Evolutionary conservation across 768 basidiomycete genomes (phyloP).

Genomic region (Gymnopilus dilepis): DNA sequence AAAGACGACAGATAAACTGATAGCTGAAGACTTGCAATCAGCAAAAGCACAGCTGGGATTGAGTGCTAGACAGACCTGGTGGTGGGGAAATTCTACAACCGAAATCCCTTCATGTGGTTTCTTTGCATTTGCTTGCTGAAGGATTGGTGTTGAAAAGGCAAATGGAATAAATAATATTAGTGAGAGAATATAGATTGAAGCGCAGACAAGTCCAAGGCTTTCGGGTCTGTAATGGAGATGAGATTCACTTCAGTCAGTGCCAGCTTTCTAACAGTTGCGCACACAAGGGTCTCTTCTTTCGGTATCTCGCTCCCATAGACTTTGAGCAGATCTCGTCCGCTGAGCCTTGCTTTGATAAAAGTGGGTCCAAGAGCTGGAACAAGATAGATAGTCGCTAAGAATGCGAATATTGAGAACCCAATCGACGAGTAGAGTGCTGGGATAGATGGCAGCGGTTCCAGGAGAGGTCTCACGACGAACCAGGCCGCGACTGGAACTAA

Average conservation of each 20-base stretch:
- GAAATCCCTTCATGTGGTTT: conserved; percentile 64
- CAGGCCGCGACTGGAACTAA: conserved; percentile 73
- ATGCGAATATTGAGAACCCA: conserved; percentile 85
- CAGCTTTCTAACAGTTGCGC: background rate
- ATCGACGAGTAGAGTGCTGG: conserved; percentile 79
- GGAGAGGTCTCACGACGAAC: conserved; percentile 74
- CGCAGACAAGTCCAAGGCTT: conserved; percentile 90
- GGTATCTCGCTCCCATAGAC: conserved; percentile 69
- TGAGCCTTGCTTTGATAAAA: conserved; percentile 82
- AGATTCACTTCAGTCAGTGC: conserved; percentile 6
- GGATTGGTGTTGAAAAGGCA: conserved; percentile 80
- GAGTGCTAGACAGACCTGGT: conserved; percentile 65
- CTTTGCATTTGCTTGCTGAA: conserved; percentile 46
- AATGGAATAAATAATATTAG: conserved; percentile 95
- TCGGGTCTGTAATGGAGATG: conserved; percentile 74
- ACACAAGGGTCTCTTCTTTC: conserved; percentile 54
- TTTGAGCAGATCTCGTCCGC: conserved; percentile 89
- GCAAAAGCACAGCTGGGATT: background rate
- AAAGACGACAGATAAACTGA: conserved; percentile 92
- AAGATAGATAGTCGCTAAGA: conserved; percentile 74
- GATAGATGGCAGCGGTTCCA: conserved; percentile 70
- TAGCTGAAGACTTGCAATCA: conserved; percentile 51
- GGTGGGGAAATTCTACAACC: conserved; percentile 75
- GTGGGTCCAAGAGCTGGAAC: conserved; percentile 84
- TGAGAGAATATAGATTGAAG: conserved; percentile 84